Percentiles rank a stretch among this genome's conserved stretches.
Evolutionary conservation across 257 asterid genomes (phyloP).

Genomic region (Verbascum thapsus): DNA sequence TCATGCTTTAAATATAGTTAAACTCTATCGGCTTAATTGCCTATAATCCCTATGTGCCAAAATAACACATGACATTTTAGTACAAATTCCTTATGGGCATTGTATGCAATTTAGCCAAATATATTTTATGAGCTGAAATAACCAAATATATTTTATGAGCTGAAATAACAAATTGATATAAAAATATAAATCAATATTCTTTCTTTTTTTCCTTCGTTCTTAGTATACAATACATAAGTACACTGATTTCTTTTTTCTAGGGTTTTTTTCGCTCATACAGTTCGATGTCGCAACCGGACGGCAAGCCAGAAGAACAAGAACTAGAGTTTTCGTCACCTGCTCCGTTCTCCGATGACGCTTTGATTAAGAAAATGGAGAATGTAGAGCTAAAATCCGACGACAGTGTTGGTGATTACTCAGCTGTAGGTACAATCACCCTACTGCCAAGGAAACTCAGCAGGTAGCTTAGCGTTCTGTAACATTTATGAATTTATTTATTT

Average conservation of each 20-base stretch:
- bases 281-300: not conserved
- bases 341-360: constrained; percentile 8
- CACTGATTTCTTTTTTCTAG: not conserved
- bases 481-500: not conserved
- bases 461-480: constrained; percentile 6
- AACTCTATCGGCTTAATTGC: too few species aligned
- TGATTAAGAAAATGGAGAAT: constrained; percentile 28
- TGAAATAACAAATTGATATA: too few species aligned
- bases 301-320: constrained; percentile 6
- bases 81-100: too few species aligned
- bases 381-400: constrained; percentile 28
- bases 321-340: not conserved
- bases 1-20: too few species aligned
- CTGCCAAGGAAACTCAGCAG: constrained; percentile 23
- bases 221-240: too few species aligned
- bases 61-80: too few species aligned
- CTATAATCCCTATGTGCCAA: too few species aligned
- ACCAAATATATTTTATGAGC: too few species aligned
- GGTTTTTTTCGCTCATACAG: not conserved
- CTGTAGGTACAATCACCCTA: constrained; percentile 49
- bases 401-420: constrained; percentile 39
- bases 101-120: too few species aligned
- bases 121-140: too few species aligned
- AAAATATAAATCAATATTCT: too few species aligned
- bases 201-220: too few species aligned